phyloP scores from a whole-genome alignment of 768 basidiomycete species.

The Leucogyrophana mollusca region DNA sequence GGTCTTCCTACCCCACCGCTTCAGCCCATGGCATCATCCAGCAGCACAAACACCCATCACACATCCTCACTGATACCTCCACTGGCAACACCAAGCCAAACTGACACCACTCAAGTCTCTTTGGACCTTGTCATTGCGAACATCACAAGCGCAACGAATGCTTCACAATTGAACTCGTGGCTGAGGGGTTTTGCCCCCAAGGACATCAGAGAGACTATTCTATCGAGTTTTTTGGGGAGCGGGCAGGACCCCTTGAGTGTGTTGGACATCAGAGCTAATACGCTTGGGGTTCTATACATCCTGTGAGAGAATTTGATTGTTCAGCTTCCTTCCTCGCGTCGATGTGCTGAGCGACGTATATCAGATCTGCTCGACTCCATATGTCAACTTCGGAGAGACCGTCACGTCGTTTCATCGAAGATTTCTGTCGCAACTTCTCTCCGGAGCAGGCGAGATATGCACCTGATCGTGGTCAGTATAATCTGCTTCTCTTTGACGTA shows the following conservation, averaged over 20 bases:
- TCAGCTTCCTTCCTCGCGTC: not conserved
- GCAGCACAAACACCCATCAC: constrained; percentile 14
- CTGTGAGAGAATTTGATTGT: constrained; percentile 47
- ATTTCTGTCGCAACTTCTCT: constrained; percentile 64
- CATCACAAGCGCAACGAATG: constrained; percentile 43
- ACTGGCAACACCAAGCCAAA: not conserved
- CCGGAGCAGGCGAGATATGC: constrained; percentile 63
- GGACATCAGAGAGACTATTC: constrained; percentile 56
- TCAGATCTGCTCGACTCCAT: constrained; percentile 60
- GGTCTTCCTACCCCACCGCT: constrained; percentile 21
- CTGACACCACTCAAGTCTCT: constrained; percentile 16
- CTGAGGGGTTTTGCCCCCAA: constrained; percentile 48
- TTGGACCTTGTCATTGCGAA: constrained; percentile 42
- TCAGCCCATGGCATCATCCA: constrained; percentile 11
- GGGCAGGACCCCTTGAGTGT: constrained; percentile 69
- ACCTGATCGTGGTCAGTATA: constrained; percentile 60
- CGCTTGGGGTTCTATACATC: constrained; percentile 69
- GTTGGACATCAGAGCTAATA: constrained; percentile 54
- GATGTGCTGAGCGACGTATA: not conserved
- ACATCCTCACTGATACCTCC: constrained; percentile 1
- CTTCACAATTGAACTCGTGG: constrained; percentile 38
- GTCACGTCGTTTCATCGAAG: constrained; percentile 39
- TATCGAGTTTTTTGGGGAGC: constrained; percentile 50
- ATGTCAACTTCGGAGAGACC: constrained; percentile 38
- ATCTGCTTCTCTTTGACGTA: not conserved